Percentiles rank a stretch among this genome's conserved stretches.
phyloP scores from a whole-genome alignment of 257 asterid genomes.

The Asclepias syriaca region DNA sequence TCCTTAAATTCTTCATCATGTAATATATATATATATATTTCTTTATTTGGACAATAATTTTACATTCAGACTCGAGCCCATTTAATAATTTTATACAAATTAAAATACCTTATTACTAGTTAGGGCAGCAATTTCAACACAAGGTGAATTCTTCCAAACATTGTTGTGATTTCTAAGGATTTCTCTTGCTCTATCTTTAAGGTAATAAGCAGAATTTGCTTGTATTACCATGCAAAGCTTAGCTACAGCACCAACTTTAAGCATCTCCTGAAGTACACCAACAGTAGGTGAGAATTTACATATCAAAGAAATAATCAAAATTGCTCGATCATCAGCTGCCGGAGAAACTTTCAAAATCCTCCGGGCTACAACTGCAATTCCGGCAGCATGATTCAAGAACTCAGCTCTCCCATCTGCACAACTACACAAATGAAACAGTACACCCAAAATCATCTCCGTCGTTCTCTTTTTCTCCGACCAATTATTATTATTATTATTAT shows the following conservation, averaged over 20 bases:
- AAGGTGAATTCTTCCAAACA: conserved; percentile 50
- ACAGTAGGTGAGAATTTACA: conserved; percentile 33
- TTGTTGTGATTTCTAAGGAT: conserved; percentile 38
- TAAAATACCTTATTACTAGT: conserved; percentile 18
- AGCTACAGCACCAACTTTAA: conserved; percentile 41
- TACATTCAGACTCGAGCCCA: too few relatives aligned
- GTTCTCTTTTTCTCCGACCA: conserved; percentile 29
- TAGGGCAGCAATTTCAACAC: conserved; percentile 31
- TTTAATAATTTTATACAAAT: not conserved
- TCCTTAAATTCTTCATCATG: not conserved
- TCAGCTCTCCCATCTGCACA: conserved; percentile 67
- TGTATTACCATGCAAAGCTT: conserved; percentile 54
- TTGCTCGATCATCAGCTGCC: conserved; percentile 39
- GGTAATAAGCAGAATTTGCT: conserved; percentile 21
- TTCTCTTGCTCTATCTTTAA: conserved; percentile 46
- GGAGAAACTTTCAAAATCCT: conserved; percentile 44
- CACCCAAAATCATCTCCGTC: conserved; percentile 40
- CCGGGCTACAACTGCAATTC: conserved; percentile 42
- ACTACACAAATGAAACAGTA: conserved; percentile 36
- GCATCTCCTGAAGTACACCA: conserved; percentile 47
- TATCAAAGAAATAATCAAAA: conserved; percentile 35
- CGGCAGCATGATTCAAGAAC: conserved; percentile 49
- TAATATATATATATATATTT: too few relatives aligned
- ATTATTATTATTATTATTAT: not conserved
- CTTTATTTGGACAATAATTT: too few relatives aligned